phyloP scores from a whole-genome alignment of 2,329 filamentous ascomycete genomes.

The Phyllachora maydis region DNA sequence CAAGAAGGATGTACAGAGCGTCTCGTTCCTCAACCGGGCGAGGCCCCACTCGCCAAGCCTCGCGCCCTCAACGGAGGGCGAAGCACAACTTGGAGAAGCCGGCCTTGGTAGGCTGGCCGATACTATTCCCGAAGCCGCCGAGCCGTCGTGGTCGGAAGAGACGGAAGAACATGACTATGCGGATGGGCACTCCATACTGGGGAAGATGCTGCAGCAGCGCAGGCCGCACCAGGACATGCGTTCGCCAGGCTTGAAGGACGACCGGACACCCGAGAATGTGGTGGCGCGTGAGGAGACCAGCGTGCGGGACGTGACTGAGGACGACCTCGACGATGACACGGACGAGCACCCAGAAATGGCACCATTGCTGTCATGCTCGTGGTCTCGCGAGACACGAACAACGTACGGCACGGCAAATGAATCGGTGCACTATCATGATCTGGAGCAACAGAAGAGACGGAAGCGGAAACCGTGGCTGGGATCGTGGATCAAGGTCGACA shows the following conservation, averaged over 20 bases:
- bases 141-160: conserved; percentile 27
- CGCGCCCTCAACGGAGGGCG: conserved; percentile 8
- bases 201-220: conserved; percentile 18
- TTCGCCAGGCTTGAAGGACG: conserved; percentile 3
- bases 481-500: no score
- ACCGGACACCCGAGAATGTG: conserved; percentile 5
- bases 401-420: conserved; percentile 8
- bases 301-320: no score
- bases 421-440: conserved; percentile 17
- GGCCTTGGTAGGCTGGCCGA: conserved; percentile 14
- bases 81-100: conserved; percentile 6
- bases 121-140: conserved; percentile 39
- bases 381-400: conserved; percentile 8
- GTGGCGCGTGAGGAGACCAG: no score
- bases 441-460: conserved; percentile 28
- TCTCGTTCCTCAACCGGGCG: conserved; percentile 21
- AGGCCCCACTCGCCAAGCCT: conserved; percentile 14
- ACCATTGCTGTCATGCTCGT: conserved; percentile 21
- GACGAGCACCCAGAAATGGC: conserved; percentile 17
- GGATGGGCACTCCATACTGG: conserved; percentile 21
- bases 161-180: conserved; percentile 9
- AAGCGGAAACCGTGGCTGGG: conserved; percentile 13
- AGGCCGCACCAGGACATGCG: conserved; percentile 1
- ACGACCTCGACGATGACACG: conserved; percentile 1
- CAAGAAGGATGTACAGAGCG: conserved; percentile 21